These are phyloP conservation scores for Dioscorea dumetorum DNA, from an alignment of 106 monocot genomes.

Conservation along the genomic window DNA sequence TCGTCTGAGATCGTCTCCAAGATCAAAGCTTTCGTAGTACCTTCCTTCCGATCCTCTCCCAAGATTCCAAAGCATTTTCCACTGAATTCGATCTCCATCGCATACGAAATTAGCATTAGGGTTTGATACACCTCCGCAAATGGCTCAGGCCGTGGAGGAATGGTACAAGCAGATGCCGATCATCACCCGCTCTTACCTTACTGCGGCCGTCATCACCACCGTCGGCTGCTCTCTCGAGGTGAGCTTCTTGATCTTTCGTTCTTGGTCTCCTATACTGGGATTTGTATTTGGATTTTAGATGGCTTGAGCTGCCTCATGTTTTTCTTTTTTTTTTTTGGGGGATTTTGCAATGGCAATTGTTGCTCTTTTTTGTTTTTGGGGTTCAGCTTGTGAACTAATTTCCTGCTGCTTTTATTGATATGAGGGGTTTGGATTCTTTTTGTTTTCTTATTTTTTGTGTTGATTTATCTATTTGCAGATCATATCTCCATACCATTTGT, in stretches of 20 bases:
- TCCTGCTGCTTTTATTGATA: no score
- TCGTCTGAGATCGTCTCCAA: no score
- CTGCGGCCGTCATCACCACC: conserved; percentile 37
- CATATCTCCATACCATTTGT: conserved; percentile 80
- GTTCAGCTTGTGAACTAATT: no score
- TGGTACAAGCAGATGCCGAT: conserved; percentile 58
- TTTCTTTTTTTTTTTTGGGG: background rate
- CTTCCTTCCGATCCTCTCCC: no score
- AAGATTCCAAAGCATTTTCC: no score
- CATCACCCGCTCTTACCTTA: conserved; percentile 43
- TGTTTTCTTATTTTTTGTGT: background rate
- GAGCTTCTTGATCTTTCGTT: no score
- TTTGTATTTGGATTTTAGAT: no score
- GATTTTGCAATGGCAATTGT: background rate
- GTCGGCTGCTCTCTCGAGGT: conserved; percentile 44
- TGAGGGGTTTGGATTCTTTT: no score
- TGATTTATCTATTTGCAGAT: conserved; percentile 42
- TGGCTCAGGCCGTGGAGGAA: conserved; percentile 48
- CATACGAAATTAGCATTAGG: background rate
- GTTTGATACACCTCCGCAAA: background rate
- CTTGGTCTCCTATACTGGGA: no score
- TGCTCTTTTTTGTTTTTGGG: background rate
- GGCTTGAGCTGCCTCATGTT: no score
- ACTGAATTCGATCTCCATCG: no score
- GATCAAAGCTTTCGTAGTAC: no score